phyloP scores from a whole-genome alignment of 176 grass and related monocot genomes.

The Musa schizocarpa region DNA sequence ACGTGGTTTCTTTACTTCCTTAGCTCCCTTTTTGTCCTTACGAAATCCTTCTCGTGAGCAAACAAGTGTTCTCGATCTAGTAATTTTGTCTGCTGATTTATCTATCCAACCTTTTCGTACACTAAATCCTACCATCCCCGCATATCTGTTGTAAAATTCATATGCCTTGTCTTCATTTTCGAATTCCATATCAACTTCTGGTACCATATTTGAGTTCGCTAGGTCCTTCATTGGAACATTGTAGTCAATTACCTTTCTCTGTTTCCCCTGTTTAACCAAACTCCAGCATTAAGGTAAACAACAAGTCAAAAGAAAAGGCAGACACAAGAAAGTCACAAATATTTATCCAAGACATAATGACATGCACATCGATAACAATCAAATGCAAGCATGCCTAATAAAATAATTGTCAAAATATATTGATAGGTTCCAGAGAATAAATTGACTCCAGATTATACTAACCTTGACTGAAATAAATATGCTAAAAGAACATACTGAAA shows the following conservation, averaged over 20 bases:
- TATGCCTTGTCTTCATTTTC: conserved; percentile 31
- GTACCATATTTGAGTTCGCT: conserved; percentile 30
- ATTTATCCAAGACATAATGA: background rate
- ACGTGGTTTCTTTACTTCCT: conserved; percentile 32
- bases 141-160: conserved; percentile 44
- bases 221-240: conserved; percentile 22
- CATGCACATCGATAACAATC: too few relatives aligned
- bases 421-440: too few relatives aligned
- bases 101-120: conserved; percentile 38
- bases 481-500: too few relatives aligned
- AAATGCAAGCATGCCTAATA: too few relatives aligned
- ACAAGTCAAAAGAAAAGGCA: background rate
- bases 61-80: conserved; percentile 34
- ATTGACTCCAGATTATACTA: too few relatives aligned
- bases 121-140: conserved; percentile 35
- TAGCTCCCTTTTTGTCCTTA: conserved; percentile 34
- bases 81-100: conserved; percentile 30
- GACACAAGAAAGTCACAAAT: background rate
- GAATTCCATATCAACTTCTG: conserved; percentile 47
- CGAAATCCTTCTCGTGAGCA: conserved; percentile 50
- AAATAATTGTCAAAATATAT: too few relatives aligned
- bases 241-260: conserved; percentile 43
- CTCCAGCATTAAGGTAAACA: background rate
- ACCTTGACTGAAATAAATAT: too few relatives aligned
- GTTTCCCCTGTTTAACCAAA: conserved; percentile 36